Evolutionary conservation across 1,139 yeast genomes (phyloP), one percentile per base, ranked within the genome.

Genomic region (Arxiozyma heterogenica): DNA sequence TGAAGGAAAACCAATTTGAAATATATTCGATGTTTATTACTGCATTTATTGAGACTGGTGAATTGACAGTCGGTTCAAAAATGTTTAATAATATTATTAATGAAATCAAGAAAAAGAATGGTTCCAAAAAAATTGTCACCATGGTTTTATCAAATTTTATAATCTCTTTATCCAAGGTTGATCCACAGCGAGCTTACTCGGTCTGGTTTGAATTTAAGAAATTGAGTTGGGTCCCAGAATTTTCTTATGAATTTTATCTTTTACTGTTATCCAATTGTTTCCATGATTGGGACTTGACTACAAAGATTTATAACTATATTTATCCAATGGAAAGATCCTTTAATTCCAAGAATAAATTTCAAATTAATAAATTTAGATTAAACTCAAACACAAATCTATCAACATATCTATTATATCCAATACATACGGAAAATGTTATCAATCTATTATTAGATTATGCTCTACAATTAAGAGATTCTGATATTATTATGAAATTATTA

Each of bases 1-100:
- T 67, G 30, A 42, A 59, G 18, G 57, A 65, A 20, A 63, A 71
- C 54, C 82, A 80, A 59, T 78, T 73, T 61, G 65, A 67, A 41
- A 74, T 83, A 43, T 83, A 83, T 64, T 69, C 80, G 1, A 67
- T 73, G 47, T 66, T 82, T 57, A 73, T 84, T 42, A 74, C 80
- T 46, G 73, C 83, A 1, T 71, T 84, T 54, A 73, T 81, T 9
- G 70, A 71, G 55, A 78, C 79, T 49, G 76, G 76, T 47, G 79
- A 82, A 59, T 60, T 75, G 45, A 71, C 73, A 4, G 61, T 75
- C 42, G 83, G 89, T 1, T 75, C 84, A 0, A 74, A 77, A 58
- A 76, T 83, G 54, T 70, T 85, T 61, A 86, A 84, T 54, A 66
- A 64, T 53, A 58, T 71, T 4, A 59, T 73, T 50, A 61, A 66